A percentile compares a stretch with the other conserved stretches of the same genome.
Evolutionary conservation across 768 basidiomycete species (phyloP).

Genomic region (Boletus rufocinnamomeus): DNA sequence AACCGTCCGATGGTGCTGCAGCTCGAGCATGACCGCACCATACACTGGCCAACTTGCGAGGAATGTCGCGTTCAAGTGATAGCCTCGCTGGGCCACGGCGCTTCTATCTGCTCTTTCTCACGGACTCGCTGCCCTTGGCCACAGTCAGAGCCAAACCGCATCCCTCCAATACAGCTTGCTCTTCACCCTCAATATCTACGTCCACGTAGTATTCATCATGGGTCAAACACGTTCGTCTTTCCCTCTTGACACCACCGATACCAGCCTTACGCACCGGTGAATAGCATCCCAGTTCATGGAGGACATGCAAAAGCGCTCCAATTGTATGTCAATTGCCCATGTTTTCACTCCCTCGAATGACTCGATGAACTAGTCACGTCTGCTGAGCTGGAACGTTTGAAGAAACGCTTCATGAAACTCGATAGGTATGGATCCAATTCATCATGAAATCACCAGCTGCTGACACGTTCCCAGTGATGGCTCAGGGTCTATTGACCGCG

Average conservation of each 20-base stretch:
- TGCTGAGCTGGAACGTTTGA: constrained; percentile 89
- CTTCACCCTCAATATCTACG: constrained; percentile 1
- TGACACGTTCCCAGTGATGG: constrained; percentile 65
- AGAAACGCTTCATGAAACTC: constrained; percentile 99
- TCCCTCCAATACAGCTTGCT: not conserved
- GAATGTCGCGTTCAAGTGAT: not conserved
- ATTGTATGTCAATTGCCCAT: constrained; percentile 67
- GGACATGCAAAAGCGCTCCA: constrained; percentile 96
- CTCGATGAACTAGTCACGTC: constrained; percentile 72
- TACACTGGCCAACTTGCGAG: constrained; percentile 10
- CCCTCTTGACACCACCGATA: not conserved
- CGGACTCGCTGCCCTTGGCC: constrained; percentile 8
- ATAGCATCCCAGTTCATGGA: constrained; percentile 93
- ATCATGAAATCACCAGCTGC: not conserved
- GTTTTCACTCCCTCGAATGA: constrained; percentile 7
- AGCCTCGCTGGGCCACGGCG: not conserved
- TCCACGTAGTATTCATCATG: constrained; percentile 47
- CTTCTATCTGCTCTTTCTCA: constrained; percentile 20
- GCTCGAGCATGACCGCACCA: constrained; percentile 26
- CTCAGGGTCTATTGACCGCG: constrained; percentile 96
- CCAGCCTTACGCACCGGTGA: constrained; percentile 10
- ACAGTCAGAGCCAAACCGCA: not conserved
- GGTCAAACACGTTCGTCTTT: constrained; percentile 76
- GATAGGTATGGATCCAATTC: constrained; percentile 63
- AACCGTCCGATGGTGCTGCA: constrained; percentile 8